Conservation (phyloP, 2,329 filamentous ascomycete species). For the Helicocarpus griseus region DNA sequence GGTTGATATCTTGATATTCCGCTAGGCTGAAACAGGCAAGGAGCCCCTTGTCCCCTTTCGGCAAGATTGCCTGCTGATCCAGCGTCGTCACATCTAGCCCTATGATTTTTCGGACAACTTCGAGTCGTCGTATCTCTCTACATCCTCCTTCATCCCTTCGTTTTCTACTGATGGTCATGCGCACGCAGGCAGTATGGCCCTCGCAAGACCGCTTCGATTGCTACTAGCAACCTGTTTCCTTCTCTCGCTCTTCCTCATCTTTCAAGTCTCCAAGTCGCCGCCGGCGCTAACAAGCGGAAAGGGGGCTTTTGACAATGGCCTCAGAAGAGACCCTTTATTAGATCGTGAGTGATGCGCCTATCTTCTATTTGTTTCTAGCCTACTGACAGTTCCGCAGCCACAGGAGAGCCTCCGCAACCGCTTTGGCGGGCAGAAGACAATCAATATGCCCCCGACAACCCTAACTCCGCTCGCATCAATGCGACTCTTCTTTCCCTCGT, state of each 20-base stretch:
- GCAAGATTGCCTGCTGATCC: neutral
- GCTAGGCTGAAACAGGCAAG: neutral
- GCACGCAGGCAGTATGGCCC: slow-evolving; percentile 52
- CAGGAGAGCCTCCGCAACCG: slow-evolving; percentile 69
- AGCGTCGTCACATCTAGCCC: neutral
- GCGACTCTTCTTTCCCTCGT: slow-evolving; percentile 88
- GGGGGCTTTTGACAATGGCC: slow-evolving; percentile 42
- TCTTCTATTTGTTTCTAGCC: slow-evolving; percentile 5
- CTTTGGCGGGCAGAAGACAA: slow-evolving; percentile 63
- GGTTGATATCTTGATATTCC: neutral
- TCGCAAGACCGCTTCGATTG: slow-evolving; percentile 75
- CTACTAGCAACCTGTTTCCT: slow-evolving; percentile 61
- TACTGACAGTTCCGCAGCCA: slow-evolving; percentile 46
- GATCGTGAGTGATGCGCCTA: slow-evolving; percentile 55
- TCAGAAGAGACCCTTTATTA: slow-evolving; percentile 72
- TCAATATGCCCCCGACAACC: slow-evolving; percentile 67
- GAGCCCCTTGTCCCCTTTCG: neutral
- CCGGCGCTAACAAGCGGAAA: slow-evolving; percentile 24
- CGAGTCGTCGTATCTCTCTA: neutral
- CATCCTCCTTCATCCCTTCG: neutral
- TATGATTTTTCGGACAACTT: neutral
- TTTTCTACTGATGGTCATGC: neutral
- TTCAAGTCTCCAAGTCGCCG: slow-evolving; percentile 59
- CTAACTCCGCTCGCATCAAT: slow-evolving; percentile 74
- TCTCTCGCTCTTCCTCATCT: slow-evolving; percentile 69